Conservation (phyloP, 2,329 filamentous ascomycete genomes). For the Moelleriella libera region DNA sequence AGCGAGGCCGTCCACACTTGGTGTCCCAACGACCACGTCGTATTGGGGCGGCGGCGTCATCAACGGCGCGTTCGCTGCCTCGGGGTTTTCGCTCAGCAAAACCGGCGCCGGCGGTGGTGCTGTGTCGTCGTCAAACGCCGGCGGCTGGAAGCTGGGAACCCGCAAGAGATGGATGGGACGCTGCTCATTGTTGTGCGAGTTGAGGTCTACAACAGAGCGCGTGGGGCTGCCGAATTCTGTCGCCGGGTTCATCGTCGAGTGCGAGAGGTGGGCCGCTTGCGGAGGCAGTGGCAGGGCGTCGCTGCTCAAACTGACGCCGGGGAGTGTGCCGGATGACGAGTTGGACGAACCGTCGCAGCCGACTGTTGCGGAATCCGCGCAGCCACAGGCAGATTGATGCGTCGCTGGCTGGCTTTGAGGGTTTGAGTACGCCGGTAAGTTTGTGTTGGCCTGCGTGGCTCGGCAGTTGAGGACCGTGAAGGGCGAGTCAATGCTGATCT, state of each 20-base stretch:
- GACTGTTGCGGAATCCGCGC: conserved; percentile 34
- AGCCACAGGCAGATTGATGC: conserved; percentile 35
- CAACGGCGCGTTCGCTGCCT: conserved; percentile 17
- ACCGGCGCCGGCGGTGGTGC: conserved; percentile 20
- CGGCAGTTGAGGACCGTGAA: conserved; percentile 89
- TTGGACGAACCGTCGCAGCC: conserved; percentile 53
- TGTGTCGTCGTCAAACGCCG: conserved; percentile 66
- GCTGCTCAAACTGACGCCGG: conserved; percentile 19
- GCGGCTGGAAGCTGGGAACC: conserved; percentile 75
- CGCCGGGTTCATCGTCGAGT: conserved; percentile 16
- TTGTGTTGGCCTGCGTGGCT: conserved; percentile 82
- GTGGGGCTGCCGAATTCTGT: conserved; percentile 8
- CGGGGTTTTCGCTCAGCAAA: conserved; percentile 9
- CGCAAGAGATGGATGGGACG: conserved; percentile 77
- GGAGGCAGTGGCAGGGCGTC: conserved; percentile 31
- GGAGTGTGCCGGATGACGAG: conserved; percentile 39
- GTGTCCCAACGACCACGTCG: conserved; percentile 58
- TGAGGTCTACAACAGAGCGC: conserved; percentile 2
- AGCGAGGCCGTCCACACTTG: conserved; percentile 55
- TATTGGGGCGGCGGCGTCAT: conserved; percentile 79
- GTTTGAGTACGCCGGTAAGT: conserved; percentile 61
- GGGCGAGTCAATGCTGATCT: conserved; percentile 91
- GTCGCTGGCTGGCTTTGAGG: conserved; percentile 32
- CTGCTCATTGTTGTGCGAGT: conserved; percentile 16
- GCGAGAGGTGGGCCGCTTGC: conserved; percentile 39